Evolutionary conservation across 306 rosid species (phyloP).

Genomic region (Ochetophila trinervis): DNA sequence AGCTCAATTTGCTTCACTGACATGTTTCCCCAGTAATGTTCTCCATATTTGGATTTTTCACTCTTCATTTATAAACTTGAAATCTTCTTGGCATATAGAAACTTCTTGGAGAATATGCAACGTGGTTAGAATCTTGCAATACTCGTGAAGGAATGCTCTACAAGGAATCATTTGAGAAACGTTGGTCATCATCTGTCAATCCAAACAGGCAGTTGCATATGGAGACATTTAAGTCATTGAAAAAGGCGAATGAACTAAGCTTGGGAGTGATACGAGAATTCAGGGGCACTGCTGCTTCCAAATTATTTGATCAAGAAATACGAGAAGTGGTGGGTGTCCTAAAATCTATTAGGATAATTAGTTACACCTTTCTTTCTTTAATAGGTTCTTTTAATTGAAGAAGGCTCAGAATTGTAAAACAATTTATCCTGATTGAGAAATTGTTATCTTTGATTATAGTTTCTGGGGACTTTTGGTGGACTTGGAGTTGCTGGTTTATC

Average conservation of each 20-base stretch:
- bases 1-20: not conserved
- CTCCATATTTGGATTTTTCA: not conserved
- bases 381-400: not conserved
- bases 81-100: constrained; percentile 42
- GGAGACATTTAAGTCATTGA: constrained; percentile 50
- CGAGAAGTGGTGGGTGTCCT: constrained; percentile 63
- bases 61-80: not conserved
- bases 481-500: constrained; percentile 93
- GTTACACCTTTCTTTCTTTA: not conserved
- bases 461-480: constrained; percentile 79
- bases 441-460: constrained; percentile 34
- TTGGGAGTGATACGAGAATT: constrained; percentile 58
- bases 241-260: constrained; percentile 56
- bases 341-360: constrained; percentile 13
- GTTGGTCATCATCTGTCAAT: constrained; percentile 51
- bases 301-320: constrained; percentile 72
- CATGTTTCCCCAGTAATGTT: not conserved
- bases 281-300: constrained; percentile 68
- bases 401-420: too few relatives aligned
- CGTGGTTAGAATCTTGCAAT: constrained; percentile 64
- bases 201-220: constrained; percentile 43
- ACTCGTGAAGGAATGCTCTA: constrained; percentile 61
- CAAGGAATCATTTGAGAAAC: constrained; percentile 62
- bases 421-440: too few relatives aligned
- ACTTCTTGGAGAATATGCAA: constrained; percentile 61